Percentiles rank a stretch among this genome's conserved stretches.
Evolutionary conservation across 2,329 filamentous ascomycete species (phyloP).

Genomic region (Colletotrichum sp.): DNA sequence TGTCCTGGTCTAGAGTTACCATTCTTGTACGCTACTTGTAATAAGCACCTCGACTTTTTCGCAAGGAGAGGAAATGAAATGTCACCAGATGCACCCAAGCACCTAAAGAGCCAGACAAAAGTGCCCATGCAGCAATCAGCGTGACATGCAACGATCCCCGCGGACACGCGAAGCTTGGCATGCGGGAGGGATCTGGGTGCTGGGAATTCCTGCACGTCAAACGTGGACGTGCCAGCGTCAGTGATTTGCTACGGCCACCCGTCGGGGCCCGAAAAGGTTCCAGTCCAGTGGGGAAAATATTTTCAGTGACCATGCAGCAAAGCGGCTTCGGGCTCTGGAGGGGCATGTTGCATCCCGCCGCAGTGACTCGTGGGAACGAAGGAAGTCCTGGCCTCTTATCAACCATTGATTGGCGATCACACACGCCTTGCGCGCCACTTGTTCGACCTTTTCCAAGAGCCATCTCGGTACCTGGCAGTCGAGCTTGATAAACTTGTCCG

Average conservation of each 20-base stretch:
- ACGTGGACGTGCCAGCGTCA: conserved; percentile 7
- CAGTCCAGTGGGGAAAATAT: background rate
- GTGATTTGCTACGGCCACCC: conserved; percentile 11
- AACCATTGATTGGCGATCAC: background rate
- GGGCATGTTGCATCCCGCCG: background rate
- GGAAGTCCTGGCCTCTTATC: background rate
- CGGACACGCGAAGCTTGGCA: background rate
- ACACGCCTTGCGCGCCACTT: background rate
- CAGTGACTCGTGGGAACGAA: background rate
- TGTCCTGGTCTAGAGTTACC: background rate
- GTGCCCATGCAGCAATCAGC: background rate
- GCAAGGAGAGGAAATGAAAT: background rate
- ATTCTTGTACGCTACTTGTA: conserved; percentile 1
- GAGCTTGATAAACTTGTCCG: background rate
- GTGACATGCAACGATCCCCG: background rate
- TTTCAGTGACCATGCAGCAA: background rate
- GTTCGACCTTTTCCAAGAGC: background rate
- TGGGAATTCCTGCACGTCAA: background rate
- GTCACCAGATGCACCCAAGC: background rate
- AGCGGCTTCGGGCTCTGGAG: background rate
- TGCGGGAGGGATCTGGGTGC: background rate
- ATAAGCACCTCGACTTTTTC: background rate
- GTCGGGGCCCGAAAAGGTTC: conserved; percentile 13
- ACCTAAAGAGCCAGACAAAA: background rate
- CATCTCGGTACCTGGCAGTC: background rate